These are phyloP conservation scores for Rhizopus microsporus DNA, from an alignment of 371 early-diverging fungal genomes.

Conservation along the genomic window DNA sequence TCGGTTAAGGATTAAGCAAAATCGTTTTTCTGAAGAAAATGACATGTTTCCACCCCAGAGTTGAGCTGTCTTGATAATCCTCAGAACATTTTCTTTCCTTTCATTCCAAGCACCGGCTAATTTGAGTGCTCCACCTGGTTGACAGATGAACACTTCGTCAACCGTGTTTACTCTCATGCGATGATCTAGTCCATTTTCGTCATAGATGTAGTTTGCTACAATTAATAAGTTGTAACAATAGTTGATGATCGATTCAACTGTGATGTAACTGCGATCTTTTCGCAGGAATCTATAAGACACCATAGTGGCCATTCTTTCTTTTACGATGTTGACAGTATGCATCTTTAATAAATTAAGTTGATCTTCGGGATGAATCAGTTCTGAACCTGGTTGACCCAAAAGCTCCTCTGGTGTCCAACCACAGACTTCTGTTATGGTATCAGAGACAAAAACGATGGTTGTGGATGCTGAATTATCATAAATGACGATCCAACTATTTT, in stretches of 20 bases:
- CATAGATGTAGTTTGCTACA: slow-evolving; percentile 25
- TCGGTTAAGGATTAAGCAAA: slow-evolving; percentile 42
- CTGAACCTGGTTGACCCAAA: slow-evolving; percentile 41
- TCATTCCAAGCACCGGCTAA: slow-evolving; percentile 23
- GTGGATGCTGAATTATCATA: slow-evolving; percentile 50
- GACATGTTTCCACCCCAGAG: slow-evolving; percentile 5
- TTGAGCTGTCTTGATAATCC: not conserved
- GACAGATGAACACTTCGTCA: slow-evolving; percentile 25
- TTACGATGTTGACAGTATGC: slow-evolving; percentile 43
- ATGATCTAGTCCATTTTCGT: slow-evolving; percentile 17
- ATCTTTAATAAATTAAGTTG: slow-evolving; percentile 28
- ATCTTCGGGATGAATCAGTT: slow-evolving; percentile 44
- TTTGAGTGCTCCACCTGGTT: slow-evolving; percentile 21
- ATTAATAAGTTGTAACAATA: slow-evolving; percentile 34
- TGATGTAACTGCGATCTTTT: slow-evolving; percentile 29
- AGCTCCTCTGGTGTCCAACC: slow-evolving; percentile 56
- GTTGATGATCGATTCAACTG: slow-evolving; percentile 33
- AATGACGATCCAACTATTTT: slow-evolving; percentile 50
- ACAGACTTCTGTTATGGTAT: slow-evolving; percentile 42
- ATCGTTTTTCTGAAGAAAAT: slow-evolving; percentile 23
- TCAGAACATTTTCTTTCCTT: not conserved
- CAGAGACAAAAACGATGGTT: slow-evolving; percentile 43
- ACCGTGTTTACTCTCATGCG: slow-evolving; percentile 32
- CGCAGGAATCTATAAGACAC: slow-evolving; percentile 27
- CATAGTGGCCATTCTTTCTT: slow-evolving; percentile 47